phyloP scores from a whole-genome alignment of 2,329 filamentous ascomycete species.

The Aspergillus sp. region DNA sequence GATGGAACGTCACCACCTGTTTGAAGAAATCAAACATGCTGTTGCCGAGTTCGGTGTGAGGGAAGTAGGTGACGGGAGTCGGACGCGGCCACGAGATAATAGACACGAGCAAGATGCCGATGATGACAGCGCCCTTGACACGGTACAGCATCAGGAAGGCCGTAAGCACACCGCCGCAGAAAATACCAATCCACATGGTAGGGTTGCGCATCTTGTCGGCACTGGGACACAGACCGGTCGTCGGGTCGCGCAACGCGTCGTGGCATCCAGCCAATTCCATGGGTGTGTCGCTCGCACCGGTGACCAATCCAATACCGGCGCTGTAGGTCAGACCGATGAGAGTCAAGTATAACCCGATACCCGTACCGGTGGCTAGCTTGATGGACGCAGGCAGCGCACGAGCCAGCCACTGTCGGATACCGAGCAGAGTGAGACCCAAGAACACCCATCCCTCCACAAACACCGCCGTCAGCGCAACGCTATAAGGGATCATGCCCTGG shows the following conservation, averaged over 20 bases:
- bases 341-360: slow-evolving; percentile 76
- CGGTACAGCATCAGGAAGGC: slow-evolving; percentile 80
- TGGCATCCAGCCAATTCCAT: slow-evolving; percentile 74
- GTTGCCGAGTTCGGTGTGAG: slow-evolving; percentile 67
- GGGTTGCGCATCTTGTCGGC: slow-evolving; percentile 77
- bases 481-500: slow-evolving; percentile 69
- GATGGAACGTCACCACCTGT: slow-evolving; percentile 80
- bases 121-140: slow-evolving; percentile 82
- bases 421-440: slow-evolving; percentile 73
- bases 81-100: slow-evolving; percentile 84
- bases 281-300: slow-evolving; percentile 67
- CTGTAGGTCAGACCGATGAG: slow-evolving; percentile 69
- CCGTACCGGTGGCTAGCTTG: slow-evolving; percentile 81
- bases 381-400: slow-evolving; percentile 79
- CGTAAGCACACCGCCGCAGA: slow-evolving; percentile 79
- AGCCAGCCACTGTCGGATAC: slow-evolving; percentile 84
- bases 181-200: slow-evolving; percentile 84
- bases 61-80: slow-evolving; percentile 78
- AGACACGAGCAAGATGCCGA: slow-evolving; percentile 77
- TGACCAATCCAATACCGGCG: slow-evolving; percentile 77
- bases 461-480: slow-evolving; percentile 77
- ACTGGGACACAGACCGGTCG: slow-evolving; percentile 59
- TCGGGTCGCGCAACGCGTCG: slow-evolving; percentile 41
- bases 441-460: slow-evolving; percentile 89
- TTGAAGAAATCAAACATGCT: slow-evolving; percentile 81